Evolutionary conservation across 441 rosid species (phyloP), one percentile per base, ranked within the genome.

Genomic region (Erodium moschatum): DNA sequence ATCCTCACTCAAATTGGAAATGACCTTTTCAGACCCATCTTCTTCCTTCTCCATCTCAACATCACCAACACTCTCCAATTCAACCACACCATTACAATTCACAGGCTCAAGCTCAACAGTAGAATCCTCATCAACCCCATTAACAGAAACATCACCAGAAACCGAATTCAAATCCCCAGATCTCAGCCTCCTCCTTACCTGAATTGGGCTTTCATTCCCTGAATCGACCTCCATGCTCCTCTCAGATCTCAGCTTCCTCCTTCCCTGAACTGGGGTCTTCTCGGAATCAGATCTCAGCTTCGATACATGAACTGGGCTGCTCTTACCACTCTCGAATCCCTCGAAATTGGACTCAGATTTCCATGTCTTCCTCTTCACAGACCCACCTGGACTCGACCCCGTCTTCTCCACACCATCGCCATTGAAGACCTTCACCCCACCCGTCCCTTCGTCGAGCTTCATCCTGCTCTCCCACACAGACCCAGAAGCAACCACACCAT

Each of bases 11-110:
- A 15, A 72, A 31, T 16, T 72, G 11, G 86, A 69, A 71, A 84
- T 77, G 40, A 83, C 82, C 44, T 29, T 9, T 64, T 75, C 61
- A 18, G 7, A 89, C 69, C 82, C 75, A 81, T 72, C 72, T n/a
- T 54, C 61, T 19, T 79, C 79, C 44, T 38, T 6, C 67, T 76
- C 83, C 1, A 60, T 73, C 13, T 38, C 44, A 38, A 74, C 78
- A 46, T 31, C 68, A 13, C 31, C 31, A 29, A 29, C 3, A 4
- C 2, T 29, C 31, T 29, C 31, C 4, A 29, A 29, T 29, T 29
- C 31, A 29, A 1, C 4, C 31, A 29, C 31, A 29, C 31, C 31
- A 29, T 29, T 29, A 29, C 31, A 29, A 29, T 29, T 29, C 31
- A 29, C 1, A 4, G 31, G 3, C 31, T 29, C 31, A 29, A 29